phyloP scores from a whole-genome alignment of 2,329 filamentous ascomycete species.

The Byssothecium circinans region DNA sequence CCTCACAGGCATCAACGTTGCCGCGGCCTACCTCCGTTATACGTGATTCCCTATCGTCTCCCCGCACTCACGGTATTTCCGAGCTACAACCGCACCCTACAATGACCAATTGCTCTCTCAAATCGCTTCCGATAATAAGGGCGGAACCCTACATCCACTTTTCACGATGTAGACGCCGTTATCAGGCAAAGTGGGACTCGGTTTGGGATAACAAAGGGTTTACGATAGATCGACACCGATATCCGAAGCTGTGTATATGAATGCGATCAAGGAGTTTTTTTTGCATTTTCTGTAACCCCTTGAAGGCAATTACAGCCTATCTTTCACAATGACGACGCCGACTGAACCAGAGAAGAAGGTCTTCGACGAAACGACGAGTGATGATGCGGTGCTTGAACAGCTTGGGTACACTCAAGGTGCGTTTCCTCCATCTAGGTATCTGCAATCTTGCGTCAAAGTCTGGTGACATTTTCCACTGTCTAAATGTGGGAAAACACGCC shows the following conservation, averaged over 20 bases:
- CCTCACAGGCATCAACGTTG: no score
- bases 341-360: slow-evolving; percentile 22
- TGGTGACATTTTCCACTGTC: no score
- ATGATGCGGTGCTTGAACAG: slow-evolving; percentile 45
- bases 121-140: not conserved
- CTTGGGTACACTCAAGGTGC: slow-evolving; percentile 46
- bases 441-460: not conserved
- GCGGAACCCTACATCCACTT: not conserved
- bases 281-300: not conserved
- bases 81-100: no score
- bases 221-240: not conserved
- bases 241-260: not conserved
- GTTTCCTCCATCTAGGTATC: not conserved
- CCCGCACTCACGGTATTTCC: not conserved
- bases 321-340: not conserved
- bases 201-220: not conserved
- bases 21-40: no score
- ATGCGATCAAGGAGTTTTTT: not conserved
- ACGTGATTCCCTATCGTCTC: not conserved
- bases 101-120: not conserved
- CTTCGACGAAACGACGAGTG: slow-evolving; percentile 25
- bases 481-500: no score
- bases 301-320: not conserved
- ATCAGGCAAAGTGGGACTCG: not conserved
- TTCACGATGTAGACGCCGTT: not conserved